Percentiles rank a stretch among this genome's conserved stretches.
Evolutionary conservation across 2,329 filamentous ascomycete genomes (phyloP).

Genomic region (Drechmeria coniospora): DNA sequence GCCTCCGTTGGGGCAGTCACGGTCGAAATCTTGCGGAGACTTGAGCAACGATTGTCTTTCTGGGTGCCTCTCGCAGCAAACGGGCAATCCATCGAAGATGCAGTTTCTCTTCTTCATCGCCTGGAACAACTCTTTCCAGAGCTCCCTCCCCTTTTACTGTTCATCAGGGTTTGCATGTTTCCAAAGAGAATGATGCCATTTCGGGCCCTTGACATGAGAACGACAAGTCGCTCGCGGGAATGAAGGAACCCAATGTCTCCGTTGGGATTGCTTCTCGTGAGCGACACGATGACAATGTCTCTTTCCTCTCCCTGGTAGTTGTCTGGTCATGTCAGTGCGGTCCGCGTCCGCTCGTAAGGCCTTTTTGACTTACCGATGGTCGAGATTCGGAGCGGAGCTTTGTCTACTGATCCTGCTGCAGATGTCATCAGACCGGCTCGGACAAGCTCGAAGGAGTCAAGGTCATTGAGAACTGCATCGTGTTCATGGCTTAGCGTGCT

Average conservation of each 20-base stretch:
- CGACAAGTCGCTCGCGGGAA: constrained; percentile 51
- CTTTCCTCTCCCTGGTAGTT: constrained; percentile 70
- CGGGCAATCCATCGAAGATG: constrained; percentile 44
- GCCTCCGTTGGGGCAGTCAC: constrained; percentile 52
- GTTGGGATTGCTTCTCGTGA: constrained; percentile 48
- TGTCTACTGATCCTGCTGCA: constrained; percentile 33
- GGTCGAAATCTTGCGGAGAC: constrained; percentile 41
- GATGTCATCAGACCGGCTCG: constrained; percentile 43
- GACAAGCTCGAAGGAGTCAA: constrained; percentile 46
- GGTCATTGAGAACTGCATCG: constrained; percentile 52
- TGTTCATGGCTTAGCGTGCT: constrained; percentile 37
- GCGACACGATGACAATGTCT: constrained; percentile 52
- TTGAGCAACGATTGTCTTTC: constrained; percentile 29
- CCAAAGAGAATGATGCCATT: constrained; percentile 54
- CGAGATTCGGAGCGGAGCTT: constrained; percentile 42
- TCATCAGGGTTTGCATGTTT: constrained; percentile 51
- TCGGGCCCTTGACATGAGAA: constrained; percentile 52
- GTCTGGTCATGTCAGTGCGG: constrained; percentile 30
- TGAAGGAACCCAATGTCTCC: constrained; percentile 59
- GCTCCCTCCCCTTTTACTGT: constrained; percentile 23
- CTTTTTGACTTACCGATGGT: constrained; percentile 43
- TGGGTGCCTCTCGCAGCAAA: constrained; percentile 45
- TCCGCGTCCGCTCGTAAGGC: too few relatives aligned
- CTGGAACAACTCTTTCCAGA: constrained; percentile 45
- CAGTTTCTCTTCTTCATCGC: constrained; percentile 33